phyloP scores from a whole-genome alignment of 192 early-diverging fungal genomes.

The Coemansia sp. region DNA sequence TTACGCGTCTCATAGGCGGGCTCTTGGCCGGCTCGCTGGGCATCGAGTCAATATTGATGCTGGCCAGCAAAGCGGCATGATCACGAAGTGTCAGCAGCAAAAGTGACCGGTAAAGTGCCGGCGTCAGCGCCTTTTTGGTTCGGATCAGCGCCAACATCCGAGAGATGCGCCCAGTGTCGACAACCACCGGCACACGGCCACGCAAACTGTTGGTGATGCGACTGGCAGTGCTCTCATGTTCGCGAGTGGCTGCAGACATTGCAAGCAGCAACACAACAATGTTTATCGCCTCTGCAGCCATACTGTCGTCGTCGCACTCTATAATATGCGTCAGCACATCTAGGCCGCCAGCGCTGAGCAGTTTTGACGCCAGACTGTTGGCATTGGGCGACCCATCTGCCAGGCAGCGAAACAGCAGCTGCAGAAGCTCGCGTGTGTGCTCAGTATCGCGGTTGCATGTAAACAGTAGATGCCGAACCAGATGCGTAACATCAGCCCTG shows the following conservation, averaged over 20 bases:
- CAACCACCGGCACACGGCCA: constrained; percentile 16
- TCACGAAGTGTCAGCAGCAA: constrained; percentile 27
- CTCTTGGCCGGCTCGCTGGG: not conserved
- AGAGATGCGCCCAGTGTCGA: constrained; percentile 22
- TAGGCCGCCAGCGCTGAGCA: constrained; percentile 25
- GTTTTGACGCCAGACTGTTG: constrained; percentile 19
- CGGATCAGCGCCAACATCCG: constrained; percentile 35
- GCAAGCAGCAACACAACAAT: constrained; percentile 40
- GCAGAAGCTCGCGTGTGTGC: constrained; percentile 40
- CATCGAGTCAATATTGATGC: constrained; percentile 29
- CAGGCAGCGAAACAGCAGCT: constrained; percentile 42
- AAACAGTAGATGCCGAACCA: constrained; percentile 35
- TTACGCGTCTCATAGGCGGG: not conserved
- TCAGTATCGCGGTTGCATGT: constrained; percentile 41
- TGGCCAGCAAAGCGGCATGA: constrained; percentile 37
- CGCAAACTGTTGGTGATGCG: constrained; percentile 45
- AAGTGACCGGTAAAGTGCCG: constrained; percentile 36
- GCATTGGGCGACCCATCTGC: constrained; percentile 45
- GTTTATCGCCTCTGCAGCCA: constrained; percentile 42
- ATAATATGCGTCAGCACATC: constrained; percentile 39
- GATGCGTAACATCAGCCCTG: constrained; percentile 26
- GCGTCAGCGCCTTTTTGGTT: constrained; percentile 34
- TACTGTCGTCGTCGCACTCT: constrained; percentile 40
- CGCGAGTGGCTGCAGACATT: constrained; percentile 20
- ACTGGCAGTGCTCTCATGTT: constrained; percentile 34